Conservation (phyloP, 2,329 filamentous ascomycete species). For the Hymenoscyphus linearis region DNA sequence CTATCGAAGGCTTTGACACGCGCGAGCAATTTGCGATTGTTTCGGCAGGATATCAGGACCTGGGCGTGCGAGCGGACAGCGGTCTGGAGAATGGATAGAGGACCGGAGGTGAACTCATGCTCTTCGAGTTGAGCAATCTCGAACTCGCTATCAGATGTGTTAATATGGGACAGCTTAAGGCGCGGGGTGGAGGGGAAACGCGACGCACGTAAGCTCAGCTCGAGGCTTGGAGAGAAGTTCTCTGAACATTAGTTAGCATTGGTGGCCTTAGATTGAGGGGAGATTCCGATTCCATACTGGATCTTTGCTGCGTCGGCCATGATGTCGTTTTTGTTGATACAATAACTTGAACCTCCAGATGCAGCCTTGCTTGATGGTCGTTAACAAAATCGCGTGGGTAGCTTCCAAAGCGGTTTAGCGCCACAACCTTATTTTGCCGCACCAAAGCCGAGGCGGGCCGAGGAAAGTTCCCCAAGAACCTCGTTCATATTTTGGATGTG, state of each 20-base stretch:
- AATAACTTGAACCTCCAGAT: slow-evolving; percentile 2
- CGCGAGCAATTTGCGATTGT: slow-evolving; percentile 96
- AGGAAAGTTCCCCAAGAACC: slow-evolving; percentile 17
- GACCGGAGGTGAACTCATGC: slow-evolving; percentile 73
- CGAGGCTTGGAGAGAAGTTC: slow-evolving; percentile 86
- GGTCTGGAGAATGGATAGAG: slow-evolving; percentile 91
- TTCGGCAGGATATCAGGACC: slow-evolving; percentile 94
- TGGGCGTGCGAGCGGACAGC: slow-evolving; percentile 92
- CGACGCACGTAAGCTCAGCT: slow-evolving; percentile 79
- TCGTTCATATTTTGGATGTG: neutral
- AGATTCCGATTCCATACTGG: slow-evolving; percentile 45
- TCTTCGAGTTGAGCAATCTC: slow-evolving; percentile 78
- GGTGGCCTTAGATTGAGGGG: neutral
- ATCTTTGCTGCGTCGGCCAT: slow-evolving; percentile 68
- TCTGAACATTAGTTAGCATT: slow-evolving; percentile 42
- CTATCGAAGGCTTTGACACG: slow-evolving; percentile 98
- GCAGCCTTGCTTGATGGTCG: slow-evolving; percentile 16
- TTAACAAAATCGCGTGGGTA: slow-evolving; percentile 19
- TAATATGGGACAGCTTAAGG: slow-evolving; percentile 13
- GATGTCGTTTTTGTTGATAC: slow-evolving; percentile 28
- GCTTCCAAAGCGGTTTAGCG: slow-evolving; percentile 21
- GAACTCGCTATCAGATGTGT: slow-evolving; percentile 61
- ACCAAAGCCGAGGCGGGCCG: slow-evolving; percentile 10
- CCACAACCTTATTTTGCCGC: slow-evolving; percentile 13
- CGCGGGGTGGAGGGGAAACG: slow-evolving; percentile 14